A percentile compares a stretch with the other conserved stretches of the same genome.
phyloP scores from a whole-genome alignment of 306 rosid genomes.

The Morella rubra region DNA sequence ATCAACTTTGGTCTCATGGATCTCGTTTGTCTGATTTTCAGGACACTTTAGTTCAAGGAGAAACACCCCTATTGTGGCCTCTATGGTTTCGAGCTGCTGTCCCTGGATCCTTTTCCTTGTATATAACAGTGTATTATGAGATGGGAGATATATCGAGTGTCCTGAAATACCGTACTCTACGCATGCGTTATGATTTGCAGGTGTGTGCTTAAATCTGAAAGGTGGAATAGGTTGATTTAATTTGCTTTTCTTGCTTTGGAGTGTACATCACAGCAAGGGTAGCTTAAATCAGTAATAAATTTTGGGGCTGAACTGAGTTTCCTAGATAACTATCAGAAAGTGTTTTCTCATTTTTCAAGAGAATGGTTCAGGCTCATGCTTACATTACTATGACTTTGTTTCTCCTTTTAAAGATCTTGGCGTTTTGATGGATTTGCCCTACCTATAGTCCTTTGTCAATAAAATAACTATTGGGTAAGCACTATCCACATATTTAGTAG shows the following conservation, averaged over 20 bases:
- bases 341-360: neutral
- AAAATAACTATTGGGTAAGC: neutral
- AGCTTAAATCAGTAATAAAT: neutral
- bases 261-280: neutral
- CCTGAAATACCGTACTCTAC: constrained; percentile 83
- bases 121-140: constrained; percentile 86
- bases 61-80: constrained; percentile 77
- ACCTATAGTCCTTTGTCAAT: neutral
- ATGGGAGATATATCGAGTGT: constrained; percentile 63
- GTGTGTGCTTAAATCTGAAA: constrained; percentile 39
- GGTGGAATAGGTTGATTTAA: constrained; percentile 23
- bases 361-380: neutral
- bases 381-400: neutral
- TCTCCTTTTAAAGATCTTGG: neutral
- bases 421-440: neutral
- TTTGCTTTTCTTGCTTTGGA: constrained; percentile 11
- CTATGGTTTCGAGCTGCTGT: constrained; percentile 97
- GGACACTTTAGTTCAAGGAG: constrained; percentile 70
- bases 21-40: constrained; percentile 36
- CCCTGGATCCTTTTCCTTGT: constrained; percentile 79
- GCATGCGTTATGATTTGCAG: constrained; percentile 85
- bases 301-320: neutral
- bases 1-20: constrained; percentile 29
- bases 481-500: neutral
- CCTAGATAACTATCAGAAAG: neutral